Percentiles rank a stretch among this genome's conserved stretches.
Conservation (phyloP, 2,329 filamentous ascomycete genomes). For the Fusarium sp. region DNA sequence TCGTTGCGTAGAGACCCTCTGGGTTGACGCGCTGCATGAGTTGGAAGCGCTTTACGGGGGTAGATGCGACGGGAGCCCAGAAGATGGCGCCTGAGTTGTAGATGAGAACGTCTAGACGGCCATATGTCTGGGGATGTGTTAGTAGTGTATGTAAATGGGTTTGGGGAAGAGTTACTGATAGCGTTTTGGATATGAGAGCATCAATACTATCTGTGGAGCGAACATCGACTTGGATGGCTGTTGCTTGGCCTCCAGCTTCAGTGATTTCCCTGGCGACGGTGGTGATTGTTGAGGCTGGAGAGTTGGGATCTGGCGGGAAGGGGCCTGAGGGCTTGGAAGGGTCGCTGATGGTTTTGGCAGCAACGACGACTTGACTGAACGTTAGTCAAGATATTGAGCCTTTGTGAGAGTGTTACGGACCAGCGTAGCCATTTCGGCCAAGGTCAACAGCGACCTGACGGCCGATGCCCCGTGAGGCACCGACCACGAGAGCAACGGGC, state of each 20-base stretch:
- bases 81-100: constrained; percentile 91
- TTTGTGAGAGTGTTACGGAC: constrained; percentile 57
- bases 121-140: constrained; percentile 59
- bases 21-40: constrained; percentile 82
- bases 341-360: constrained; percentile 80
- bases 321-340: constrained; percentile 63
- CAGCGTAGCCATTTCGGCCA: constrained; percentile 76
- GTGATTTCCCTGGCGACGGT: constrained; percentile 82
- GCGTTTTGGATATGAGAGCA: constrained; percentile 68
- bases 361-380: constrained; percentile 70
- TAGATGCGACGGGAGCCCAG: constrained; percentile 81
- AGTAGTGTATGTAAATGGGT: background rate
- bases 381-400: background rate
- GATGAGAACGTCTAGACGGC: constrained; percentile 77
- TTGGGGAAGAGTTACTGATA: constrained; percentile 48
- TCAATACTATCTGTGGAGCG: constrained; percentile 72
- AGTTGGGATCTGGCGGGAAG: constrained; percentile 84
- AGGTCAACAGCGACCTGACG: constrained; percentile 84
- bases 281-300: constrained; percentile 78
- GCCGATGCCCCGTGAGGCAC: constrained; percentile 84
- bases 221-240: constrained; percentile 77
- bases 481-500: constrained; percentile 77
- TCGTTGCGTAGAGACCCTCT: constrained; percentile 78
- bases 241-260: constrained; percentile 72
- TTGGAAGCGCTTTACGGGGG: constrained; percentile 80